Percentiles rank a stretch among this genome's conserved stretches.
Conservation (phyloP, 2,329 filamentous ascomycete genomes). For the Arthrobotrys pseudoclavata region DNA sequence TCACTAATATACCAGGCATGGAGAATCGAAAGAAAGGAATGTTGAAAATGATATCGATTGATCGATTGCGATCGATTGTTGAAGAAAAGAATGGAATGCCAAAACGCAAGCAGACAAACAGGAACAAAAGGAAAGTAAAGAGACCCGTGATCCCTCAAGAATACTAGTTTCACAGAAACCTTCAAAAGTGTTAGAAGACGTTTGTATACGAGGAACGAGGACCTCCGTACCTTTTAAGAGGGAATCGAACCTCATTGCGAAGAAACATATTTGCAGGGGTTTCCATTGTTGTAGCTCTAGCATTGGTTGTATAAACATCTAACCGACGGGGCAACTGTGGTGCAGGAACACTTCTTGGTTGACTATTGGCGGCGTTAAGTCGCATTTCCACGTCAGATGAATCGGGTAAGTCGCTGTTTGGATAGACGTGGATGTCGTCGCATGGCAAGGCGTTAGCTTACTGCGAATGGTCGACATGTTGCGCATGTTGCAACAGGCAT, state of each 20-base stretch:
- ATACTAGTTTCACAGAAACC: constrained; percentile 56
- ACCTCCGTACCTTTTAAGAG: constrained; percentile 54
- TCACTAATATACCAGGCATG: constrained; percentile 33
- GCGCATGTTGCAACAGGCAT: constrained; percentile 58
- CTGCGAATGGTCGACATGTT: constrained; percentile 52
- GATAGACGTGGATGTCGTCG: constrained; percentile 53
- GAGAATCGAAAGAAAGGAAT: constrained; percentile 32
- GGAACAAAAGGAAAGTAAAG: constrained; percentile 29
- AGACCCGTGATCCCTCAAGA: constrained; percentile 33
- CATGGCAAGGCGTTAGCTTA: constrained; percentile 49
- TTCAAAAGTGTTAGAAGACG: constrained; percentile 48
- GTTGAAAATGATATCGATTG: constrained; percentile 26
- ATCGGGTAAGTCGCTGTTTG: constrained; percentile 54
- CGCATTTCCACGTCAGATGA: constrained; percentile 51
- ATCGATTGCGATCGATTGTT: constrained; percentile 37
- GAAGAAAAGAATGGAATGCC: constrained; percentile 46
- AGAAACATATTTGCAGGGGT: constrained; percentile 21
- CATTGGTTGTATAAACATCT: constrained; percentile 30
- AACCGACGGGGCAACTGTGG: constrained; percentile 24
- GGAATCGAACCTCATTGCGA: constrained; percentile 10
- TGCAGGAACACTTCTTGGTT: constrained; percentile 34
- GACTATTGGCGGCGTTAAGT: constrained; percentile 38
- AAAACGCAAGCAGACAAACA: constrained; percentile 50
- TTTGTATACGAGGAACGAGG: constrained; percentile 54
- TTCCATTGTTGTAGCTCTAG: constrained; percentile 32